Evolutionary conservation across 805 yeast species (phyloP).

Genomic region (Saturnispora galanensis): DNA sequence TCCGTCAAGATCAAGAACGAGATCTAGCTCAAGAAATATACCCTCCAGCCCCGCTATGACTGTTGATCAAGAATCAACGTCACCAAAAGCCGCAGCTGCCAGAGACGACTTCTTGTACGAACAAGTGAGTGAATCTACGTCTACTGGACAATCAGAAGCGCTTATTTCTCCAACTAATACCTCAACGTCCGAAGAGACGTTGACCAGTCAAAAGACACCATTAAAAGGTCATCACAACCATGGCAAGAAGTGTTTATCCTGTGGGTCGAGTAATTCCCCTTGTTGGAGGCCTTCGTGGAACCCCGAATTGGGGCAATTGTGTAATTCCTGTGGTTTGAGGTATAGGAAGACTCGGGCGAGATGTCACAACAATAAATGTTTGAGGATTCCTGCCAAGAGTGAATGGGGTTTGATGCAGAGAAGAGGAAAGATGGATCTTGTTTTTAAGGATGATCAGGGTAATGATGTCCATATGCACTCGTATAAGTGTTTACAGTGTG

Average conservation of each 20-base stretch:
- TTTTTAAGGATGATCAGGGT: constrained; percentile 8
- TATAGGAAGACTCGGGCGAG: constrained; percentile 91
- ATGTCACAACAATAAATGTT: constrained; percentile 66
- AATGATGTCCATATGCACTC: constrained; percentile 14
- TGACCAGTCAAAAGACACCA: neutral
- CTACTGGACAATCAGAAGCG: neutral
- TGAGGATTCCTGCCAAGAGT: constrained; percentile 91
- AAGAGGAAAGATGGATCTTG: constrained; percentile 40
- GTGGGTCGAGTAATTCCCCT: constrained; percentile 86
- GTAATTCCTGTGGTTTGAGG: constrained; percentile 92
- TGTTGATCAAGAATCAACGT: constrained; percentile 3
- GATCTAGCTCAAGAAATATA: constrained; percentile 3
- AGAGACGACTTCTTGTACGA: neutral
- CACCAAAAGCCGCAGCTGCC: neutral
- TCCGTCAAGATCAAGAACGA: constrained; percentile 6
- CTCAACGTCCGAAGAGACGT: neutral
- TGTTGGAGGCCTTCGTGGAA: constrained; percentile 99
- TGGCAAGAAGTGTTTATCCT: constrained; percentile 66
- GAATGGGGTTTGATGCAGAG: constrained; percentile 85
- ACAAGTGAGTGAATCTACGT: too few relatives aligned
- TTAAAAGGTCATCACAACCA: neutral
- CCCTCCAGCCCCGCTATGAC: neutral
- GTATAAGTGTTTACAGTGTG: constrained; percentile 51
- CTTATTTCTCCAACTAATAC: neutral
- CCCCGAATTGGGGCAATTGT: constrained; percentile 80